Conservation (phyloP, 2,329 filamentous ascomycete species). For the Fusarium continuum region DNA sequence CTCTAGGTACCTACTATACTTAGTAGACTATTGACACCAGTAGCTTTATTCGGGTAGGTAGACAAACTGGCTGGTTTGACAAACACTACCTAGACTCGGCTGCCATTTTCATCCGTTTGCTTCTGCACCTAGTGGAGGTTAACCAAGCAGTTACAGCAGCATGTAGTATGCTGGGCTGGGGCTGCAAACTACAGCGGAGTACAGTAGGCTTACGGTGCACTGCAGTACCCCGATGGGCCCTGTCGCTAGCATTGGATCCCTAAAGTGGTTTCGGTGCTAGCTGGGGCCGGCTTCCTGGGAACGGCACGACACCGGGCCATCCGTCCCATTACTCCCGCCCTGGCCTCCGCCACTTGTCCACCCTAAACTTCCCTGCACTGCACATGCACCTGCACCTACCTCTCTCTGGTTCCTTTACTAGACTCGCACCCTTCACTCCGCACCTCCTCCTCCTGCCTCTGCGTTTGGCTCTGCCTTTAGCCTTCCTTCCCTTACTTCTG, state of each 20-base stretch:
- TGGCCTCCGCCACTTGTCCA: slow-evolving; percentile 45
- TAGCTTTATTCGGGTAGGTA: too few relatives aligned
- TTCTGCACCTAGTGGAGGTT: too few relatives aligned
- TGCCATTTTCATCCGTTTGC: too few relatives aligned
- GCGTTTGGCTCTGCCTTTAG: too few relatives aligned
- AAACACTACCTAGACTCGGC: too few relatives aligned
- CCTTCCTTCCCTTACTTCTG: not conserved
- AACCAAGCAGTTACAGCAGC: too few relatives aligned
- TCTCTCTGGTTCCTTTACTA: slow-evolving; percentile 11
- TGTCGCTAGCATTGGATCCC: not conserved
- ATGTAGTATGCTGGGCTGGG: not conserved
- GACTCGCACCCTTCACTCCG: slow-evolving; percentile 27
- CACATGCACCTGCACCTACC: slow-evolving; percentile 8
- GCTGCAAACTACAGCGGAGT: not conserved
- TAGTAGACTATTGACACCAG: not conserved
- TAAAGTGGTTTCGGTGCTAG: slow-evolving; percentile 32
- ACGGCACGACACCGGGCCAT: slow-evolving; percentile 52
- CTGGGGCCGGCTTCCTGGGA: slow-evolving; percentile 49
- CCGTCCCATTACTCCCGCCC: slow-evolving; percentile 51
- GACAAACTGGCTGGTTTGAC: too few relatives aligned
- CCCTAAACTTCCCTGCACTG: slow-evolving; percentile 37
- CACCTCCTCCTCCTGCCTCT: not conserved
- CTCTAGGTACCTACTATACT: too few relatives aligned
- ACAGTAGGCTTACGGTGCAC: slow-evolving; percentile 14
- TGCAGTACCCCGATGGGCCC: slow-evolving; percentile 7